Evolutionary conservation across 164 flowering plant species (phyloP).

Genomic region (Cinnamomum chago): DNA sequence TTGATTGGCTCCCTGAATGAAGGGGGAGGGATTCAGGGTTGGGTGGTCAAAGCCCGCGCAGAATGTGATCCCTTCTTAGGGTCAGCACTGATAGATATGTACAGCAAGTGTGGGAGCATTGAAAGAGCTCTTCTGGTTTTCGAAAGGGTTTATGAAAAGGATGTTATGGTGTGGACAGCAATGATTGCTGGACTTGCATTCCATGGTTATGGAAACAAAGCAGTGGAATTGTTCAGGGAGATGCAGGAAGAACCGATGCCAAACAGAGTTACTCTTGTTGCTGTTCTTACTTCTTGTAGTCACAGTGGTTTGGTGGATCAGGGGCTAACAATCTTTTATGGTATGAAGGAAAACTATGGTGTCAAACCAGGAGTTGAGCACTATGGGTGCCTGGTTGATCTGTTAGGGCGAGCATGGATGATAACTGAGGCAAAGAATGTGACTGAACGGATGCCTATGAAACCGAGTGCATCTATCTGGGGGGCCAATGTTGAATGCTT

Average conservation of each 20-base stretch:
- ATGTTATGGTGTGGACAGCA: constrained; percentile 50
- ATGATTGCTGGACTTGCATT: constrained; percentile 50
- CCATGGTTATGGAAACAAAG: constrained; percentile 43
- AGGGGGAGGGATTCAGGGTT: too few relatives aligned
- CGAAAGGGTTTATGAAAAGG: constrained; percentile 24
- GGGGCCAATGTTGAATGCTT: constrained; percentile 44
- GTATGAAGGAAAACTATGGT: constrained; percentile 35
- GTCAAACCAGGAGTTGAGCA: constrained; percentile 43
- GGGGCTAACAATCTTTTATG: constrained; percentile 30
- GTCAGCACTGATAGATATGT: constrained; percentile 50
- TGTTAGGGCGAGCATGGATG: constrained; percentile 43
- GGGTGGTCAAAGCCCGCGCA: too few relatives aligned
- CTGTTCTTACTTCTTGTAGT: constrained; percentile 48
- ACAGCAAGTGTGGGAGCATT: constrained; percentile 52
- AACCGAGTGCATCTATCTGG: constrained; percentile 46
- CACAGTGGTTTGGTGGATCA: constrained; percentile 42
- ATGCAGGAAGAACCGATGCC: constrained; percentile 38
- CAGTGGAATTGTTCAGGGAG: constrained; percentile 31
- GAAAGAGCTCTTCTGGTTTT: constrained; percentile 36
- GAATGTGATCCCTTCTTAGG: too few relatives aligned
- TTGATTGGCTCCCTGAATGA: too few relatives aligned
- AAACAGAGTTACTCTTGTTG: constrained; percentile 40
- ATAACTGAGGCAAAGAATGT: constrained; percentile 35
- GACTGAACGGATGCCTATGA: constrained; percentile 43
- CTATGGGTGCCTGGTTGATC: constrained; percentile 54